phyloP scores from a whole-genome alignment of 2,329 filamentous ascomycete genomes.

The Cyclaneusma minus region DNA sequence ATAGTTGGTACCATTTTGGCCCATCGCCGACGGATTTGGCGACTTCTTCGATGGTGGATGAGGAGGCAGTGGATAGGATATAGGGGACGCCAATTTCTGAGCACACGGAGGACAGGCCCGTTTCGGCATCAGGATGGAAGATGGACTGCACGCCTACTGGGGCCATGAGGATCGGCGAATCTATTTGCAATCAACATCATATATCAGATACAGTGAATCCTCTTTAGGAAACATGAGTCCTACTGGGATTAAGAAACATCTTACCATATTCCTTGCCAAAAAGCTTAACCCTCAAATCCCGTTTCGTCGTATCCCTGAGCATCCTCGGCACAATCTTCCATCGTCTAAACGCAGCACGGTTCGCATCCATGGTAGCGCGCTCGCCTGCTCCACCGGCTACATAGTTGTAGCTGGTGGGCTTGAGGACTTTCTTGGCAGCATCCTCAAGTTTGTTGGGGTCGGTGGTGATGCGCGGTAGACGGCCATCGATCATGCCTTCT shows the following conservation, averaged over 20 bases:
- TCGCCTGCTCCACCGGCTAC: conserved; percentile 47
- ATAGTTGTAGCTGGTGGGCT: conserved; percentile 37
- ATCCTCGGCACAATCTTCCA: conserved; percentile 46
- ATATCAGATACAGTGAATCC: too few relatives aligned
- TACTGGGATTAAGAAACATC: conserved; percentile 3
- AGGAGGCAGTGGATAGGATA: conserved; percentile 50
- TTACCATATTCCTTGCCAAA: conserved; percentile 33
- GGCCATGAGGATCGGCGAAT: conserved; percentile 40
- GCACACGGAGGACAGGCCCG: conserved; percentile 46
- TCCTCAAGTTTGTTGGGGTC: conserved; percentile 40
- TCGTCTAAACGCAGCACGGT: conserved; percentile 47
- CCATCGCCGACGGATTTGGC: conserved; percentile 40
- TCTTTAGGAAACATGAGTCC: conserved; percentile 1
- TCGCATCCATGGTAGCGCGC: conserved; percentile 44
- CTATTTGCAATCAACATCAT: conserved; percentile 1
- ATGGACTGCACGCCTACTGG: conserved; percentile 56
- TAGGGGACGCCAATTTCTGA: conserved; percentile 46
- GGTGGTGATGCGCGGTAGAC: conserved; percentile 37
- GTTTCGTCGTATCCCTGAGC: conserved; percentile 38
- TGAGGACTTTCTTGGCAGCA: conserved; percentile 33
- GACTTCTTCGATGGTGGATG: conserved; percentile 49
- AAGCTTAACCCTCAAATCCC: conserved; percentile 32
- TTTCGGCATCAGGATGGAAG: conserved; percentile 50
- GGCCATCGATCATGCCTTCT: conserved; percentile 31
- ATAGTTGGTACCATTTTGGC: conserved; percentile 57